Conservation (phyloP, 257 asterid species). For the Nicotiana noctiflora region DNA sequence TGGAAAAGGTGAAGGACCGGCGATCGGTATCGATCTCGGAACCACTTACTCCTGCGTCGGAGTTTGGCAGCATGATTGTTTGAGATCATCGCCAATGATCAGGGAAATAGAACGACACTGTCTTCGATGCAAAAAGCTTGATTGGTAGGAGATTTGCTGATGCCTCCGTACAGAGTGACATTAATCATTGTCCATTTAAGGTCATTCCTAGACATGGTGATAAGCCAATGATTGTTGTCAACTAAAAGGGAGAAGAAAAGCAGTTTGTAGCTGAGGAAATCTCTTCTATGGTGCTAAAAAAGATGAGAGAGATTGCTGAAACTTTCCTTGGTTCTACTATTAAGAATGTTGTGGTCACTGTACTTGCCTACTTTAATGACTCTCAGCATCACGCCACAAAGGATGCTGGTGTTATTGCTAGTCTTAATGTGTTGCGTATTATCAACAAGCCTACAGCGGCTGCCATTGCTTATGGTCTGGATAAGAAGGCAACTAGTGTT, state of each 20-base stretch:
- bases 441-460: constrained; percentile 10
- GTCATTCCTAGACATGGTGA: constrained; percentile 1
- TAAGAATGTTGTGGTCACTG: background rate
- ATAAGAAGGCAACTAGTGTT: constrained; percentile 6
- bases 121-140: constrained; percentile 14
- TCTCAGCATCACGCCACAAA: constrained; percentile 5
- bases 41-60: background rate
- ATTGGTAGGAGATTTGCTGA: constrained; percentile 7
- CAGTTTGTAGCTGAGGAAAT: background rate
- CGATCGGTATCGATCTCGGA: constrained; percentile 4
- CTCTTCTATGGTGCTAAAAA: constrained; percentile 6
- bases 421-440: constrained; percentile 1
- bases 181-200: constrained; percentile 5
- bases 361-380: constrained; percentile 1
- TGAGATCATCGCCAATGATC: constrained; percentile 4
- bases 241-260: constrained; percentile 9
- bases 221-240: constrained; percentile 6
- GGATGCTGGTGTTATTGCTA: constrained; percentile 10
- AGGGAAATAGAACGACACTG: constrained; percentile 18
- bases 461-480: constrained; percentile 8
- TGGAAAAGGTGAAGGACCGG: constrained; percentile 7
- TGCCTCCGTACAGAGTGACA: constrained; percentile 1
- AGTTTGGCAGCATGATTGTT: constrained; percentile 4
- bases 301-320: constrained; percentile 10
- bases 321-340: constrained; percentile 5